Base-by-base conservation (phyloP, 352 stramenopile species). In the Phytophthora tentaculata region DNA sequence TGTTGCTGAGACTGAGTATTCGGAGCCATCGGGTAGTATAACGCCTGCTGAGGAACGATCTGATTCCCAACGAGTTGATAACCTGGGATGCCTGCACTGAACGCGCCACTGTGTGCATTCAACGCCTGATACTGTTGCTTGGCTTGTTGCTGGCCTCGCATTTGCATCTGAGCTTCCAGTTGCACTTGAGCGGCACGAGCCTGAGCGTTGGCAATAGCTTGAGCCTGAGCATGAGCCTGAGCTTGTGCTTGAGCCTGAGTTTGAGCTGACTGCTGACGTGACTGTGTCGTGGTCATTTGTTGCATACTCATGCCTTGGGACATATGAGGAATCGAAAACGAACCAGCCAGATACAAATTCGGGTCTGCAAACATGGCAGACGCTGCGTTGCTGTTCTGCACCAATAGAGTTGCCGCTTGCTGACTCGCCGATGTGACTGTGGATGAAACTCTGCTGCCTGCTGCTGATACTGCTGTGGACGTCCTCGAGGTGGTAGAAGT, bases 91-190 rank as follows among this genome's bases (percentile, higher is more conserved):
- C 73, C 71, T 17, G 73, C 60, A 47, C 72, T 83, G 37, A 84
- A 94, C 23, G 80, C 64, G 20, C 68, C 80, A 56, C 70, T 76
- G 22, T 78, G 56, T 14, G 76, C 67, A 49, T 63, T 61, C 48
- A 90, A 62, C 53, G 88, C 79, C 67, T 92, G 83, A 52, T 87
- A 92, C 22, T 76, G 67, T 52, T 89, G 81, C 69, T 94, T 92
- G 22, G 73, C 75, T 39, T 73, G 56, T 24, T 82, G 76, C 39
- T 87, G 76, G 24, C 74, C 62, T 19, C 67, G 67, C 19, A 79
- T 59, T 24, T 79, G 74, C 52, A 80, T 73, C 43, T 89, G 81
- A 0, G 74, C 77, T 73, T 89, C 80, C 19, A 80, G 51, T 35
- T 88, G 79, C 24, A 73, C 71, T 60, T 86, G 68, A 9, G 75